These are phyloP conservation scores for Phytophthora megakarya DNA, from an alignment of 352 stramenopile genomes.

Conservation along the genomic window DNA sequence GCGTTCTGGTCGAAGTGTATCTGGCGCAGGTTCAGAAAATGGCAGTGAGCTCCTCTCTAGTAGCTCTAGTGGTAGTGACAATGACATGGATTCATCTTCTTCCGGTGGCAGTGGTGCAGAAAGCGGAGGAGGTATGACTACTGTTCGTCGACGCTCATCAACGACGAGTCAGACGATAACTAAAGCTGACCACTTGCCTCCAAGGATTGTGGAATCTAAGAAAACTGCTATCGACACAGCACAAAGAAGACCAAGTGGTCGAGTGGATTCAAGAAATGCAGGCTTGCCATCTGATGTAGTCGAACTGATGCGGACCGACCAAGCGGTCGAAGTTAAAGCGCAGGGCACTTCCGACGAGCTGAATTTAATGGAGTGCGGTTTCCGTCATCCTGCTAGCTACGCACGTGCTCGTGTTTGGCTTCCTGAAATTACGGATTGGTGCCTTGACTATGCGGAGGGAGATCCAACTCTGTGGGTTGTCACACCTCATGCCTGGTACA, in stretches of 20 bases:
- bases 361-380: constrained; percentile 82
- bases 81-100: constrained; percentile 47
- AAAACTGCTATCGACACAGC: constrained; percentile 17
- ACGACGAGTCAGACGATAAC: not conserved
- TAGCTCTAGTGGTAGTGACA: constrained; percentile 66
- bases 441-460: constrained; percentile 84
- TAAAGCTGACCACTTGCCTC: constrained; percentile 8
- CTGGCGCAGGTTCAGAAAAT: constrained; percentile 41
- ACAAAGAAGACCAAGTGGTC: constrained; percentile 32
- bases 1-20: constrained; percentile 42
- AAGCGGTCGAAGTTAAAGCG: constrained; percentile 46
- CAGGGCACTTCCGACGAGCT: constrained; percentile 67
- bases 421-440: constrained; percentile 88
- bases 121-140: constrained; percentile 23
- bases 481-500: constrained; percentile 85
- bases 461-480: constrained; percentile 87
- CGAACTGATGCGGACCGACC: constrained; percentile 81
- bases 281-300: constrained; percentile 57
- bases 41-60: constrained; percentile 53
- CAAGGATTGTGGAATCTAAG: constrained; percentile 11
- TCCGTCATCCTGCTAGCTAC: constrained; percentile 70
- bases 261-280: constrained; percentile 38
- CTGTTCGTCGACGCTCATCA: constrained; percentile 17
- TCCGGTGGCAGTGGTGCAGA: constrained; percentile 40
- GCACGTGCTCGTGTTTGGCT: constrained; percentile 75